These are phyloP conservation scores for Solioccasus polychromus DNA, from an alignment of 768 basidiomycete species.

Conservation along the genomic window DNA sequence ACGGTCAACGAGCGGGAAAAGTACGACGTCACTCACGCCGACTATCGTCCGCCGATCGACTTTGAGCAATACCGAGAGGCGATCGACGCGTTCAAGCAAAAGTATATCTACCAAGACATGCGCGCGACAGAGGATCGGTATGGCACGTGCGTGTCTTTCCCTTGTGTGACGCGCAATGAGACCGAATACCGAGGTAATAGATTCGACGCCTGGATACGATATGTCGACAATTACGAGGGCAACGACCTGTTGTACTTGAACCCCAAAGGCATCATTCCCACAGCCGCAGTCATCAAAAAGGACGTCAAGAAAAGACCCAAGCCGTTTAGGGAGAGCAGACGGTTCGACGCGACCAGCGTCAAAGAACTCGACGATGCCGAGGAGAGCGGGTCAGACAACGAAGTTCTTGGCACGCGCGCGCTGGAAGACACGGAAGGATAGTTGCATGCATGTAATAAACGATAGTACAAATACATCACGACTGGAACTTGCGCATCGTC, in stretches of 20 bases:
- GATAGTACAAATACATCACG: slow-evolving; percentile 38
- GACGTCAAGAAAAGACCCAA: slow-evolving; percentile 49
- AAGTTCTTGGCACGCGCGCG: slow-evolving; percentile 37
- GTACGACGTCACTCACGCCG: slow-evolving; percentile 49
- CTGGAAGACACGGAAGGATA: slow-evolving; percentile 53
- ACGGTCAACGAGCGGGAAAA: slow-evolving; percentile 40
- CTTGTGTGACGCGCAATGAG: not conserved
- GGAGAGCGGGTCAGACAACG: slow-evolving; percentile 45
- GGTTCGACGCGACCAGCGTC: slow-evolving; percentile 59
- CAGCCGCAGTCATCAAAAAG: slow-evolving; percentile 61
- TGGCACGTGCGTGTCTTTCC: slow-evolving; percentile 57
- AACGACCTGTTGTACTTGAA: slow-evolving; percentile 79
- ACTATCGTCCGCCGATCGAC: slow-evolving; percentile 70
- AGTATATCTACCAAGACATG: slow-evolving; percentile 85
- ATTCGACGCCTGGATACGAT: slow-evolving; percentile 83
- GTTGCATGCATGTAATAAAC: not conserved
- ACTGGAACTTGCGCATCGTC: slow-evolving; percentile 87
- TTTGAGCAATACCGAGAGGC: slow-evolving; percentile 63
- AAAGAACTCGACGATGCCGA: slow-evolving; percentile 32
- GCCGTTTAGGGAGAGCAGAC: slow-evolving; percentile 66
- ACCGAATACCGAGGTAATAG: slow-evolving; percentile 32
- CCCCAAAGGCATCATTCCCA: slow-evolving; percentile 71
- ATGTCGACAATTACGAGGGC: slow-evolving; percentile 72
- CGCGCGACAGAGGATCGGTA: slow-evolving; percentile 75
- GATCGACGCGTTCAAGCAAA: slow-evolving; percentile 82